phyloP scores from a whole-genome alignment of 306 rosid species.

The Amphicarpaea edgeworthii region DNA sequence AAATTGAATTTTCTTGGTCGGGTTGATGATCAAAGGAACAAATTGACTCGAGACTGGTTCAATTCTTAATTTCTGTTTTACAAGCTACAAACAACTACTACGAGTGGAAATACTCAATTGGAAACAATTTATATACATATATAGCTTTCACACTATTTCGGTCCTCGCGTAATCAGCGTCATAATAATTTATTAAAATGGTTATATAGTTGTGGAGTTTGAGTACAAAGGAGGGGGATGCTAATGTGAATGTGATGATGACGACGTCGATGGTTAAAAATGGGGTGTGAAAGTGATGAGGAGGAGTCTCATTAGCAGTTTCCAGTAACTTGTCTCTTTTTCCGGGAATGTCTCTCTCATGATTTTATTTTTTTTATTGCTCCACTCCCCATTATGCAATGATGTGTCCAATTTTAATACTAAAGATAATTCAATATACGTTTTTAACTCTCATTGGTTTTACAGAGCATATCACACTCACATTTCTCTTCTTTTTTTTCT shows the following conservation, averaged over 20 bases:
- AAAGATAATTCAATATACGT: not conserved
- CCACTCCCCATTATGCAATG: slow-evolving; percentile 60
- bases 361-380: slow-evolving; percentile 59
- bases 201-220: slow-evolving; percentile 28
- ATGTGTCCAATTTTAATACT: slow-evolving; percentile 53
- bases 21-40: slow-evolving; percentile 25
- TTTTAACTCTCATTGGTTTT: not conserved
- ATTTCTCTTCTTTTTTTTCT: not conserved
- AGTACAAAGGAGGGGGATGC: slow-evolving; percentile 40
- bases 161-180: slow-evolving; percentile 19
- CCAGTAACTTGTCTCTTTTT: slow-evolving; percentile 75
- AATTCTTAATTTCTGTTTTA: slow-evolving; percentile 30
- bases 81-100: slow-evolving; percentile 31
- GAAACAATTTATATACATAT: not conserved
- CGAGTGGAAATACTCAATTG: not conserved
- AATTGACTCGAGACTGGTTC: slow-evolving; percentile 34
- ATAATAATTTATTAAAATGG: slow-evolving; percentile 31
- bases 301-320: slow-evolving; percentile 57
- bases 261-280: slow-evolving; percentile 55
- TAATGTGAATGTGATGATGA: too few species aligned
- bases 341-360: slow-evolving; percentile 66
- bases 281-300: slow-evolving; percentile 64
- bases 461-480: too few species aligned
- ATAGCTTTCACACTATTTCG: slow-evolving; percentile 49
- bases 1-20: slow-evolving; percentile 4